Evolutionary conservation across 495 filamentous ascomycete species (phyloP).

Genomic region (Ascobolus immersus): DNA sequence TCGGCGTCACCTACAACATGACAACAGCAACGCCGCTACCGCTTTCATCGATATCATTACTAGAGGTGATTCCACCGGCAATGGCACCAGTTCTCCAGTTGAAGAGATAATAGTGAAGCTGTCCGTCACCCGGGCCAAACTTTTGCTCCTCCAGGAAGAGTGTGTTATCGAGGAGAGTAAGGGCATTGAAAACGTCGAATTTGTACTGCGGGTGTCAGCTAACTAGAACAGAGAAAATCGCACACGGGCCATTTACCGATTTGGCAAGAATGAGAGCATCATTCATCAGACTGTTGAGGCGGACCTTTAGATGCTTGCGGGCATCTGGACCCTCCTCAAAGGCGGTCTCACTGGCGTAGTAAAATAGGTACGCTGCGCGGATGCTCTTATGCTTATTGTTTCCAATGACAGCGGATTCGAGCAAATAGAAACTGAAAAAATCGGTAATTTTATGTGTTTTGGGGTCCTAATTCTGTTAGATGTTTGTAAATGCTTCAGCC

Average conservation of each 20-base stretch:
- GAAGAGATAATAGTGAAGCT: slow-evolving; percentile 86
- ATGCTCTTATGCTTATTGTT: slow-evolving; percentile 50
- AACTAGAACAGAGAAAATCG: neutral
- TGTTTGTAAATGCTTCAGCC: neutral
- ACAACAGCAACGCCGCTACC: no score
- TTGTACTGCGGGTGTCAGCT: slow-evolving; percentile 19
- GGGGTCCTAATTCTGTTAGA: neutral
- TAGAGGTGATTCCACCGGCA: slow-evolving; percentile 57
- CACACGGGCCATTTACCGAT: slow-evolving; percentile 20
- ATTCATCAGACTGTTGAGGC: slow-evolving; percentile 50
- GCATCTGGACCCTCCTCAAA: slow-evolving; percentile 29
- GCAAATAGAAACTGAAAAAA: slow-evolving; percentile 83
- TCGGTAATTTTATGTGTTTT: slow-evolving; percentile 48
- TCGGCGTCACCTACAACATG: no score
- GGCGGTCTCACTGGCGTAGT: slow-evolving; percentile 72
- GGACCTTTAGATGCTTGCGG: slow-evolving; percentile 34
- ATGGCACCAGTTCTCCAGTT: slow-evolving; percentile 75
- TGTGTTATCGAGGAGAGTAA: slow-evolving; percentile 77
- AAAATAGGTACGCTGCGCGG: slow-evolving; percentile 80
- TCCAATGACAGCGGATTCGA: slow-evolving; percentile 76
- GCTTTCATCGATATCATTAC: no score
- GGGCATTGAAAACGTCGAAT: slow-evolving; percentile 91
- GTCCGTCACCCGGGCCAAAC: slow-evolving; percentile 80
- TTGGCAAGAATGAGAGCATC: slow-evolving; percentile 79
- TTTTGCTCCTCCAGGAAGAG: slow-evolving; percentile 80